A percentile compares a stretch with the other conserved stretches of the same genome.
These are phyloP conservation scores for Penicillium chermesinum DNA, from an alignment of 495 filamentous ascomycete species.

Conservation along the genomic window DNA sequence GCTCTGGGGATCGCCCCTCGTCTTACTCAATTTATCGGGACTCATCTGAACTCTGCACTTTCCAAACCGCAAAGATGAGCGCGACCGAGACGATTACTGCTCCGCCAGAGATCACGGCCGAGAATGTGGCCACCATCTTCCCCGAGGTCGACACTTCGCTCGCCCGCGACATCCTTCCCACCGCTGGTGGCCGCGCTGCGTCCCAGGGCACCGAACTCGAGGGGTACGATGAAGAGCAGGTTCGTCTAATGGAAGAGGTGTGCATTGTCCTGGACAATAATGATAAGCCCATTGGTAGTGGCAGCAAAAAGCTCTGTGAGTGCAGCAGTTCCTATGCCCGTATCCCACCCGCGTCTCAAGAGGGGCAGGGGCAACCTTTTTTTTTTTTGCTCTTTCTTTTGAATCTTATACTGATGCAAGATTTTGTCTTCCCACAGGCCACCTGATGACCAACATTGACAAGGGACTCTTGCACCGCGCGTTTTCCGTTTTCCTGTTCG, in stretches of 20 bases:
- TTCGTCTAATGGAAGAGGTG: slow-evolving; percentile 97
- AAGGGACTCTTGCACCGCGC: slow-evolving; percentile 92
- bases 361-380: slow-evolving; percentile 3
- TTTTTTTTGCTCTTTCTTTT: too few species aligned
- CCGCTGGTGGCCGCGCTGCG: slow-evolving; percentile 24
- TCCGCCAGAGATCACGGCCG: slow-evolving; percentile 61
- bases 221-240: slow-evolving; percentile 96
- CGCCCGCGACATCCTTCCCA: slow-evolving; percentile 54
- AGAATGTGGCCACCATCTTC: slow-evolving; percentile 83
- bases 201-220: slow-evolving; percentile 46
- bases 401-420: background rate
- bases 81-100: slow-evolving; percentile 43
- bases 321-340: slow-evolving; percentile 6
- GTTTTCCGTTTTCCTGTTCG: slow-evolving; percentile 97
- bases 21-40: slow-evolving; percentile 5
- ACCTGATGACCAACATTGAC: slow-evolving; percentile 97
- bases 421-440: slow-evolving; percentile 53
- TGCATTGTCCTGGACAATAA: slow-evolving; percentile 95
- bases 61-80: slow-evolving; percentile 38
- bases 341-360: slow-evolving; percentile 6
- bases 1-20: slow-evolving; percentile 10
- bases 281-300: slow-evolving; percentile 90
- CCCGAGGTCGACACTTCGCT: slow-evolving; percentile 93
- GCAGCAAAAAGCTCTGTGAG: slow-evolving; percentile 97
- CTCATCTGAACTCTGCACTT: background rate